Base-by-base conservation (phyloP, 164 flowering plant species). In the Kalanchoe fedtschenkoi region DNA sequence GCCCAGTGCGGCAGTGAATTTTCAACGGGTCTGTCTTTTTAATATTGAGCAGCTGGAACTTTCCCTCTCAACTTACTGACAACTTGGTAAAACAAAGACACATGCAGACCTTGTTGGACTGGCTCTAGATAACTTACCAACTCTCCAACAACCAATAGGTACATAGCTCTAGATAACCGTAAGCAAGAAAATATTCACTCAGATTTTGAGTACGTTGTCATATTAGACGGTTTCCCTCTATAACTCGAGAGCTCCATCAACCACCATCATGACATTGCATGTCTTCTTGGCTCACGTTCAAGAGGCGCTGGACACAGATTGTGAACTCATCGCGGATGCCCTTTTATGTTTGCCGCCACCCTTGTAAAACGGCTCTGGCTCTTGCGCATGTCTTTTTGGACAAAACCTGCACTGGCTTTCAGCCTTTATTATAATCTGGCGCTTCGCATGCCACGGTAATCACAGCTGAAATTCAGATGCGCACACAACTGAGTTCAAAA, bases 391-490 rank as follows among this genome's bases (percentile, higher is more conserved):
- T 89, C 96, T 0, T 91, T 83, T 58, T 91, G 97, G 97, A 86
- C 95, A 0, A 89, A 91, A 63, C 82, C 95, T 0, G 91, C 96
- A 51, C 68, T 88, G 61, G 91, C 81, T 13, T 84, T 79, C 42
- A 63, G 82, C 0, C 64, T 88, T 38, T 88, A 88, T 72, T 79
- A 83, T 51, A 90, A 90, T 64, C 5, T 83, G 46, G 69, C 97
- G 88, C 62, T 85, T 82, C 66, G 87, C 54, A 35, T 77, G 75
- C 16, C 37, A 61, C 15, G 84, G 90, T 89, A 76, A n/a, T n/a
- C n/a, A n/a, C n/a, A n/a, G n/a, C n/a, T n/a, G n/a, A n/a, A n/a
- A n/a, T n/a, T n/a, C n/a, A n/a, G n/a, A n/a, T n/a, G n/a, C n/a
- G n/a, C n/a, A n/a, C n/a, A n/a, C n/a, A n/a, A n/a, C n/a, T n/a